phyloP scores from a whole-genome alignment of 139 green algal genomes.

The Tetradesmus lagerheimii region DNA sequence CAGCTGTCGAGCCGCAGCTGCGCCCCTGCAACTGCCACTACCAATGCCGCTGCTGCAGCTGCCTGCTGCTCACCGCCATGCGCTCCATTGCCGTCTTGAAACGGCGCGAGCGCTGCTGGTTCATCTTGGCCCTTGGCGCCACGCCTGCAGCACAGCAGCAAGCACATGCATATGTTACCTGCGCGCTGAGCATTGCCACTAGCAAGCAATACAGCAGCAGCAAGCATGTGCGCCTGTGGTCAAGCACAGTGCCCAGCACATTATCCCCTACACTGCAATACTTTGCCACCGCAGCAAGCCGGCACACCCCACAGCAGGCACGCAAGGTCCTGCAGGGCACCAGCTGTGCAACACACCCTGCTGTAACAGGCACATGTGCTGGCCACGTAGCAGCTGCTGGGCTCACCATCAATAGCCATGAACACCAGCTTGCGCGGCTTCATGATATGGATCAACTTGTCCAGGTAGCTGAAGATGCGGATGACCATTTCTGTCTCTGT shows the following conservation, averaged over 20 bases:
- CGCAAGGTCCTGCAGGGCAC: background rate
- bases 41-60: background rate
- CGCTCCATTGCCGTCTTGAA: conserved; percentile 85
- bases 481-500: conserved; percentile 95
- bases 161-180: conserved; percentile 10
- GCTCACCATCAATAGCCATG: conserved; percentile 94
- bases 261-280: background rate
- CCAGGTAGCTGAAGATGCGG: conserved; percentile 91
- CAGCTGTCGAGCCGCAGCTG: background rate
- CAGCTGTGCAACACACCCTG: background rate
- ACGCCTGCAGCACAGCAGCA: conserved; percentile 68
- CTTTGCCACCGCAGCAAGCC: too few relatives aligned
- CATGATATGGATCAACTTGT: conserved; percentile 92
- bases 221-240: background rate
- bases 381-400: background rate
- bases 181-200: background rate
- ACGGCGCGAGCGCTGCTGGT: conserved; percentile 90
- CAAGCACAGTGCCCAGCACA: background rate
- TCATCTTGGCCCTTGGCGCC: conserved; percentile 96
- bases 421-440: conserved; percentile 92
- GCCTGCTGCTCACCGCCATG: conserved; percentile 49
- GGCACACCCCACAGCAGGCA: background rate
- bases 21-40: conserved; percentile 13
- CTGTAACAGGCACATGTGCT: background rate
- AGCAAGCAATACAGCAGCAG: background rate